phyloP scores from a whole-genome alignment of 2,329 filamentous ascomycete species.

The Bretziella fagacearum region DNA sequence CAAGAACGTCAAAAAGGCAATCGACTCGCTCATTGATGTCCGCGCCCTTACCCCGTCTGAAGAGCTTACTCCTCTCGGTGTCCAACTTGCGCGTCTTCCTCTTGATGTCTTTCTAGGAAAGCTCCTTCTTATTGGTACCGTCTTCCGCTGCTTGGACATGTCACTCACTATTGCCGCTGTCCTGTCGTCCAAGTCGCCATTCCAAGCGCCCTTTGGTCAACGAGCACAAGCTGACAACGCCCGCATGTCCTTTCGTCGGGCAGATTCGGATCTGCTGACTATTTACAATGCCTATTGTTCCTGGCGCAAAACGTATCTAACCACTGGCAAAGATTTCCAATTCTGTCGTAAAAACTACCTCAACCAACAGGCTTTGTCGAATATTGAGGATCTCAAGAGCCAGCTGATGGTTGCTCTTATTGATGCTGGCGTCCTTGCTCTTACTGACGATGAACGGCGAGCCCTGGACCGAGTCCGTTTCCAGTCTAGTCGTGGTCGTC shows the following conservation, averaged over 20 bases:
- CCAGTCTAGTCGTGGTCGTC: slow-evolving; percentile 30
- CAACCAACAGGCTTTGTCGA: slow-evolving; percentile 69
- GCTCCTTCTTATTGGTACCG: slow-evolving; percentile 66
- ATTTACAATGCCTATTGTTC: slow-evolving; percentile 83
- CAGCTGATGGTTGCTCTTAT: slow-evolving; percentile 73
- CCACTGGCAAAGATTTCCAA: slow-evolving; percentile 57
- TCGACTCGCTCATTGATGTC: slow-evolving; percentile 86
- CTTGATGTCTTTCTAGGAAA: slow-evolving; percentile 92
- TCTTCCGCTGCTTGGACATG: slow-evolving; percentile 86
- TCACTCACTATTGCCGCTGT: slow-evolving; percentile 84
- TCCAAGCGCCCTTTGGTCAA: slow-evolving; percentile 71
- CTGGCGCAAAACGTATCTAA: slow-evolving; percentile 71
- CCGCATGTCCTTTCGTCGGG: slow-evolving; percentile 59
- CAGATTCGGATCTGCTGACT: slow-evolving; percentile 83
- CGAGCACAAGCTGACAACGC: slow-evolving; percentile 67
- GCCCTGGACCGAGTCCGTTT: slow-evolving; percentile 53
- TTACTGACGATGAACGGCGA: slow-evolving; percentile 56
- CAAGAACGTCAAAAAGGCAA: slow-evolving; percentile 82
- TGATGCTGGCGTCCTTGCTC: slow-evolving; percentile 65
- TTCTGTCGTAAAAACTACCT: slow-evolving; percentile 95
- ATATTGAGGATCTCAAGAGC: slow-evolving; percentile 90
- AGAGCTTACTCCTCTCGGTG: slow-evolving; percentile 70
- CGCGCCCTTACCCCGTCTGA: slow-evolving; percentile 68
- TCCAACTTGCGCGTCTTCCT: slow-evolving; percentile 73
- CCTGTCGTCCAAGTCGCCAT: slow-evolving; percentile 85